Percentiles rank a stretch among this genome's conserved stretches.
Conservation (phyloP, 2,329 filamentous ascomycete genomes). For the Tolypocladium pustulatum region DNA sequence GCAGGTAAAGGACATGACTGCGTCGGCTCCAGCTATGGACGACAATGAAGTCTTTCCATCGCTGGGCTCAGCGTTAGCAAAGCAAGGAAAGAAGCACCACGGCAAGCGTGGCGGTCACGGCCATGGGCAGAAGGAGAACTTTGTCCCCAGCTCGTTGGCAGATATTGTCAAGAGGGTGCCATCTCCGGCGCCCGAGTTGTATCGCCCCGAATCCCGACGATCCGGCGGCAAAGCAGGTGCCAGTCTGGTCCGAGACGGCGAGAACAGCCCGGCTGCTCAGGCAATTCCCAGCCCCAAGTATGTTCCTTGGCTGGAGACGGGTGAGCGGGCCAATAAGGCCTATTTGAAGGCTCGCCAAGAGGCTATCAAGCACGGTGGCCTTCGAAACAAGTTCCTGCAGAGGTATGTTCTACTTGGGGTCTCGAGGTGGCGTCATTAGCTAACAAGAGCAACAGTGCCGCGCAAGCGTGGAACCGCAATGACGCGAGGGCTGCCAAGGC, state of each 20-base stretch:
- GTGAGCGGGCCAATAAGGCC: conserved; percentile 78
- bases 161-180: conserved; percentile 95
- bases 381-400: conserved; percentile 94
- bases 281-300: conserved; percentile 82
- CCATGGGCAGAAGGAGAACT: conserved; percentile 57
- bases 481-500: conserved; percentile 94
- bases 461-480: conserved; percentile 97
- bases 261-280: conserved; percentile 72
- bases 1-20: conserved; percentile 46
- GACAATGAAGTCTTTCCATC: conserved; percentile 94
- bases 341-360: conserved; percentile 93
- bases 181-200: conserved; percentile 57
- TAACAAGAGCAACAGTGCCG: conserved; percentile 49
- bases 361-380: conserved; percentile 92
- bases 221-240: conserved; percentile 53
- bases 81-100: conserved; percentile 82
- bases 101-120: conserved; percentile 82
- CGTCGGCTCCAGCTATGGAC: conserved; percentile 68
- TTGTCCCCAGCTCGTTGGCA: conserved; percentile 66
- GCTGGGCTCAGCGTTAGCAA: conserved; percentile 64
- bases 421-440: not conserved
- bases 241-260: conserved; percentile 52
- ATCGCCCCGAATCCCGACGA: conserved; percentile 50
- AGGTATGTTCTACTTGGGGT: conserved; percentile 44
- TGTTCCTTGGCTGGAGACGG: conserved; percentile 94